Conservation (phyloP, 1,284 basidiomycete species). For the Phaffia rhodozyma region DNA sequence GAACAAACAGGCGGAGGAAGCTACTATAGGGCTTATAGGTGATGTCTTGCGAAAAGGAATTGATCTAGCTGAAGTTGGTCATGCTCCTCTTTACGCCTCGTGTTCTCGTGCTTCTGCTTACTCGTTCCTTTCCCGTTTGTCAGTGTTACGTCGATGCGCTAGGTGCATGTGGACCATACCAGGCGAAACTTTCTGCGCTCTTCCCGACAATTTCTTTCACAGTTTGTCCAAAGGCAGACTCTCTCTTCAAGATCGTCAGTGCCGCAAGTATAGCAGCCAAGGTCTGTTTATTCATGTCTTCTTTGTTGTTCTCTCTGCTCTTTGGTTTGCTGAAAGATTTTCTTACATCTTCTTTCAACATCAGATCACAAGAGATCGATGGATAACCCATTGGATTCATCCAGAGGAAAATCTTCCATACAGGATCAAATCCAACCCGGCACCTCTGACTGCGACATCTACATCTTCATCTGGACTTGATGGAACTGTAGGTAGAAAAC, state of each 20-base stretch:
- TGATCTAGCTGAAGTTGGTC: constrained; percentile 59
- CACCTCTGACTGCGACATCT: neutral
- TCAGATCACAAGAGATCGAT: constrained; percentile 64
- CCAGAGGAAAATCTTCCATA: constrained; percentile 27
- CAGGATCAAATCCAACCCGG: neutral
- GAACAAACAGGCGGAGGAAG: constrained; percentile 84
- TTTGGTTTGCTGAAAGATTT: neutral
- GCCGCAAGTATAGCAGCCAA: constrained; percentile 95
- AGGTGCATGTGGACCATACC: constrained; percentile 73
- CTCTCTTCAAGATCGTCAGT: constrained; percentile 89
- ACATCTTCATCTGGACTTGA: constrained; percentile 7
- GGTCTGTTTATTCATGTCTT: constrained; percentile 37
- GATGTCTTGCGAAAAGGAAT: constrained; percentile 70
- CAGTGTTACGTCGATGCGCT: constrained; percentile 94
- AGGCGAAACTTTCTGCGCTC: constrained; percentile 58
- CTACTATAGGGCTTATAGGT: constrained; percentile 76
- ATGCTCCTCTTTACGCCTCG: constrained; percentile 7
- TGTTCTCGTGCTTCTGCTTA: neutral
- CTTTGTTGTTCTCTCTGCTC: neutral
- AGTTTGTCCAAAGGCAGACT: constrained; percentile 86
- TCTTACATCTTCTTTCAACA: neutral
- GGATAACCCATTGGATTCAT: constrained; percentile 68
- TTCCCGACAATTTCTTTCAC: constrained; percentile 80
- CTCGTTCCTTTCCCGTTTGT: neutral
- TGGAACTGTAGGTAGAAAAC: constrained; percentile 4